Evolutionary conservation across 164 flowering plant genomes (phyloP).

Genomic region (Houttuynia cordata): DNA sequence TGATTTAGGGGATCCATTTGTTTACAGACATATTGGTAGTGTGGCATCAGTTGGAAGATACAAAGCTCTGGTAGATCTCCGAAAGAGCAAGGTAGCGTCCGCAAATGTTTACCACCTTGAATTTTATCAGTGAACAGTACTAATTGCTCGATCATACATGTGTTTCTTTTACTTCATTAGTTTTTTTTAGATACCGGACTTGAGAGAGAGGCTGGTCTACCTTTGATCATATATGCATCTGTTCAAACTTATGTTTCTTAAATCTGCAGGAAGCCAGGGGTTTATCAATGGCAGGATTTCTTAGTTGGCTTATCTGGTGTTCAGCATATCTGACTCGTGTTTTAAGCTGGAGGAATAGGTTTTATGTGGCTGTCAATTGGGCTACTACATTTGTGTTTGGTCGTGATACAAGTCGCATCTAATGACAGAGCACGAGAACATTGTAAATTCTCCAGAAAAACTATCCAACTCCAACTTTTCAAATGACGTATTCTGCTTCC

Average conservation of each 20-base stretch:
- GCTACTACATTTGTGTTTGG: slow-evolving; percentile 80
- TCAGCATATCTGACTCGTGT: slow-evolving; percentile 92
- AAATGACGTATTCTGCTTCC: too few species aligned
- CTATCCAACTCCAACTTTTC: too few species aligned
- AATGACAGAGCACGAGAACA: slow-evolving; percentile 6
- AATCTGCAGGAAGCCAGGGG: slow-evolving; percentile 71
- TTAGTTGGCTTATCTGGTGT: slow-evolving; percentile 89
- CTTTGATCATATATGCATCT: too few species aligned
- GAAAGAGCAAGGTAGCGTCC: slow-evolving; percentile 69
- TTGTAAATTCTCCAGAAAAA: too few species aligned
- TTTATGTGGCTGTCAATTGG: slow-evolving; percentile 92
- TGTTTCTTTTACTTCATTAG: too few species aligned
- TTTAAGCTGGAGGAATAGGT: slow-evolving; percentile 94
- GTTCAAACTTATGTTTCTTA: neutral
- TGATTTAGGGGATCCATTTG: slow-evolving; percentile 58
- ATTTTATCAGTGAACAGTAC: neutral
- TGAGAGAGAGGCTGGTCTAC: too few species aligned
- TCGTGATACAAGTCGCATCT: slow-evolving; percentile 89
- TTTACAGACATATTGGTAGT: slow-evolving; percentile 87
- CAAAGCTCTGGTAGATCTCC: slow-evolving; percentile 95
- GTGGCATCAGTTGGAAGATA: slow-evolving; percentile 93
- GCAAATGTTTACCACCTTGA: neutral
- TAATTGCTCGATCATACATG: neutral
- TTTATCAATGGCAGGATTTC: slow-evolving; percentile 62
- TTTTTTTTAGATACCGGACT: too few species aligned